Conservation (phyloP, 805 yeast species). For the Lachancea meyersii region DNA sequence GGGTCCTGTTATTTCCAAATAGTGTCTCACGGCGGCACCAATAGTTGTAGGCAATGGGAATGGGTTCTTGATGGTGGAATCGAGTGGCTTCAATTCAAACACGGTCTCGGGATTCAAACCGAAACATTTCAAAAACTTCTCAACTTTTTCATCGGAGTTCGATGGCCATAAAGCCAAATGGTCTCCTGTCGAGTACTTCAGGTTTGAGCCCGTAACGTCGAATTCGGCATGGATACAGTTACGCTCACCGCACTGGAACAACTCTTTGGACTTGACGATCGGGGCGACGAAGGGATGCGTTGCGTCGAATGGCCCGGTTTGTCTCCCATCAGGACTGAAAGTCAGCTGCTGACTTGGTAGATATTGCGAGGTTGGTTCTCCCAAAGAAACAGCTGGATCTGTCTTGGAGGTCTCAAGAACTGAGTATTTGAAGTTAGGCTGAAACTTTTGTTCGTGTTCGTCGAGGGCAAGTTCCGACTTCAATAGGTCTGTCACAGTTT, state of each 20-base stretch:
- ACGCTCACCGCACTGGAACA: slow-evolving; percentile 60
- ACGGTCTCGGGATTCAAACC: slow-evolving; percentile 50
- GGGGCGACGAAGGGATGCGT: slow-evolving; percentile 79
- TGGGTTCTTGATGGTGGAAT: slow-evolving; percentile 56
- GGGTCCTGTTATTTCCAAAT: slow-evolving; percentile 86
- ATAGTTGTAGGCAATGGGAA: slow-evolving; percentile 83
- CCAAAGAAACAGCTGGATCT: slow-evolving; percentile 48
- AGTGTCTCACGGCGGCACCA: slow-evolving; percentile 78
- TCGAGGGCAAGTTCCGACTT: slow-evolving; percentile 58
- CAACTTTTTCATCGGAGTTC: slow-evolving; percentile 70
- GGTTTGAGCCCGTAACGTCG: slow-evolving; percentile 65
- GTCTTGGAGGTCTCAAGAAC: slow-evolving; percentile 30
- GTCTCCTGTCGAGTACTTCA: slow-evolving; percentile 91
- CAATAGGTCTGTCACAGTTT: slow-evolving; percentile 58
- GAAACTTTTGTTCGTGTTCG: slow-evolving; percentile 75
- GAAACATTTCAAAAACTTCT: slow-evolving; percentile 57
- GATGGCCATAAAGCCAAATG: slow-evolving; percentile 95
- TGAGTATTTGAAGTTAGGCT: slow-evolving; percentile 48
- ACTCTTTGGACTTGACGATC: slow-evolving; percentile 53
- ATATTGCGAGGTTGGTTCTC: slow-evolving; percentile 71
- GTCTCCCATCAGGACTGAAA: slow-evolving; percentile 34
- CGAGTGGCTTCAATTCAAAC: slow-evolving; percentile 61
- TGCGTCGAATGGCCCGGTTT: slow-evolving; percentile 72
- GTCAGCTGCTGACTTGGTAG: slow-evolving; percentile 34
- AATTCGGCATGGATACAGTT: slow-evolving; percentile 88